Conservation (phyloP, 306 rosid genomes). For the Alnus glutinosa region DNA sequence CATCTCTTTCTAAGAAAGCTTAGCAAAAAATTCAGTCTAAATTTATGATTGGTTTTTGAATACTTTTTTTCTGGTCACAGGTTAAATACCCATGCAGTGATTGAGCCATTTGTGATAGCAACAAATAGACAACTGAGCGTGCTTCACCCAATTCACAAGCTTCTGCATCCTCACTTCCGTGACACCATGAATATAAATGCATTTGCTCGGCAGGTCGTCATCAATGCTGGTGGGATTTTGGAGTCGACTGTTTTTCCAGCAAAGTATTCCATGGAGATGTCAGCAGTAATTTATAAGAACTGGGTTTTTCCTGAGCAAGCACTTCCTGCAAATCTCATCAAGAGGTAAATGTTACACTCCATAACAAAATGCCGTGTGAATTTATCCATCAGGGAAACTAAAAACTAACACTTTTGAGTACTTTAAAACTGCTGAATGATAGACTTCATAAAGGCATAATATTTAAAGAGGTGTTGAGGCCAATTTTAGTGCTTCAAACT, state of each 20-base stretch:
- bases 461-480: neutral
- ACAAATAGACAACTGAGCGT: slow-evolving; percentile 75
- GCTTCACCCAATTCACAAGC: slow-evolving; percentile 77
- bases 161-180: slow-evolving; percentile 73
- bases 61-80: slow-evolving; percentile 32
- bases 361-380: neutral
- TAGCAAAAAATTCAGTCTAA: neutral
- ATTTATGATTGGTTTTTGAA: neutral
- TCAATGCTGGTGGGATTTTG: slow-evolving; percentile 67
- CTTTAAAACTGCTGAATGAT: neutral
- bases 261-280: slow-evolving; percentile 66
- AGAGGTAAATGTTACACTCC: slow-evolving; percentile 52
- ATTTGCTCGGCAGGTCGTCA: slow-evolving; percentile 64
- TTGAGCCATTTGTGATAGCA: slow-evolving; percentile 82
- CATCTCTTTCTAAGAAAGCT: slow-evolving; percentile 10
- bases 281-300: slow-evolving; percentile 63
- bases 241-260: slow-evolving; percentile 69
- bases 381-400: neutral
- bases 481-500: neutral
- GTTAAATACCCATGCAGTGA: slow-evolving; percentile 79
- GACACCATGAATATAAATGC: slow-evolving; percentile 91
- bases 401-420: neutral
- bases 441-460: too few relatives aligned
- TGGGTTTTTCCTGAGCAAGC: slow-evolving; percentile 85
- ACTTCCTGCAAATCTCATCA: slow-evolving; percentile 70